Evolutionary conservation across 2,329 filamentous ascomycete genomes (phyloP), one percentile per base, ranked within the genome.

Genomic region (Incumbomyces delicatus): DNA sequence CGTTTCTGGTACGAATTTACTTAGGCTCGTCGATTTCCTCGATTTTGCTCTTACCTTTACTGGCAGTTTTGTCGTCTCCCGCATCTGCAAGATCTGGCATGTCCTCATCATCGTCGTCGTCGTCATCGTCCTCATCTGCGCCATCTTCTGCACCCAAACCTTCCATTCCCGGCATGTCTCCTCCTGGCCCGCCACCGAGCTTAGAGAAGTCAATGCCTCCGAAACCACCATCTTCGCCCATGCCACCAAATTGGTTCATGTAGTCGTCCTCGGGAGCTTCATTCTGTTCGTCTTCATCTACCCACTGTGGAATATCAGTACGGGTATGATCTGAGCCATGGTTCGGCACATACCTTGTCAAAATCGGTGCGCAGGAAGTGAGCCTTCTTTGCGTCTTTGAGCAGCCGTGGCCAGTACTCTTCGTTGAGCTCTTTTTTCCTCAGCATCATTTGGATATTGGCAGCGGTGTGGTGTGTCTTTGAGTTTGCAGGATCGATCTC

Each of bases 361-460:
- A 98, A 98, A 73, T 98, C 85, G 55, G 92, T 96, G 83, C 95
- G 95, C 62, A 98, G 71, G 79, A 88, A 98, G 73, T 96, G 92
- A 46, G 86, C 72, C 75, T 87, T 95, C 77, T 87, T 83, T 57
- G 74, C 68, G 51, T 90, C 86, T 81, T 95, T 95, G 65, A 95
- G 77, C 61, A 98, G 77, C 55, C 92, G 81, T 53, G 89, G 89
- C 92, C 92, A 98, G 79, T 83, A 96, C 70, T 92, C 87, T 62
- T 87, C 80, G 70, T 88, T 86, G 56, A 92, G 77, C 63, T 94
- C 88, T 82, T 95, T 95, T 85, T 98, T 98, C 70, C 87, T 80
- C 67, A 98, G 77, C 66, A 94, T 85, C 60, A 96, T 69, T 74
- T 94, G 85, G 58, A 95, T 75, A 62, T 88, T 88, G 69, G 90